Base-by-base conservation (phyloP, 495 filamentous ascomycete genomes). In the Xylaria telfairii region DNA sequence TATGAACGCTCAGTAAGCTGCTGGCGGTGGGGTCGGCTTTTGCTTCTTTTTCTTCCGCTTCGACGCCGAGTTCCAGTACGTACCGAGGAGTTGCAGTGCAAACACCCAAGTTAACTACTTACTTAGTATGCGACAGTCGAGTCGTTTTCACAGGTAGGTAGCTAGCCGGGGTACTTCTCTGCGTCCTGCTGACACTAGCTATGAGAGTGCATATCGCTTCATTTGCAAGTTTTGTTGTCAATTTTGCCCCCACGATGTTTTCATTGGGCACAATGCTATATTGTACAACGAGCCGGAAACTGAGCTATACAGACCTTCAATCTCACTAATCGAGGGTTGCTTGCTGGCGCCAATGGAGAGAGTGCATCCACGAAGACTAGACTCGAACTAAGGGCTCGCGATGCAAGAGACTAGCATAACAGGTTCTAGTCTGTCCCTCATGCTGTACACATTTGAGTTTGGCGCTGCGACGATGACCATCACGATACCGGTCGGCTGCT, bases 381-480 rank as follows among this genome's bases (percentile, higher is more conserved):
- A 51, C 64, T 30, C 1, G 63, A 41, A 53, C 32, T 37, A 32
- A 39, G n/a, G 15, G 8, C 8, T 26, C 12, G 34, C 37, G 62
- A 53, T 42, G 59, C 59, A 54, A 47, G 59, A 46, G 59, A 19
- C 44, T 24, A 49, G 5, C 12, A 54, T 62, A 53, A 42, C 59
- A 42, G 59, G 19, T 32, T 69, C 57, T 62, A 46, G 28, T 51
- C 39, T 32, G 39, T 47, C n/a, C 54, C 21, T n/a, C 24, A 37
- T 34, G n/a, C 47, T 34, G 42, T 39, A 44, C 59, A 69, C 46
- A 42, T 63, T 69, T 51, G 54, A 47, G 67, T n/a, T 60, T 69
- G 57, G 57, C 32, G 57, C 67, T 60, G 67, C 67, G 67, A 69
- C 67, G 67, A 69, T 60, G 67, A 69, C 67, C 42, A 53, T 69